Evolutionary conservation across 768 basidiomycete species (phyloP), one percentile per base, ranked within the genome.

Genomic region (Lyophyllum atratum): DNA sequence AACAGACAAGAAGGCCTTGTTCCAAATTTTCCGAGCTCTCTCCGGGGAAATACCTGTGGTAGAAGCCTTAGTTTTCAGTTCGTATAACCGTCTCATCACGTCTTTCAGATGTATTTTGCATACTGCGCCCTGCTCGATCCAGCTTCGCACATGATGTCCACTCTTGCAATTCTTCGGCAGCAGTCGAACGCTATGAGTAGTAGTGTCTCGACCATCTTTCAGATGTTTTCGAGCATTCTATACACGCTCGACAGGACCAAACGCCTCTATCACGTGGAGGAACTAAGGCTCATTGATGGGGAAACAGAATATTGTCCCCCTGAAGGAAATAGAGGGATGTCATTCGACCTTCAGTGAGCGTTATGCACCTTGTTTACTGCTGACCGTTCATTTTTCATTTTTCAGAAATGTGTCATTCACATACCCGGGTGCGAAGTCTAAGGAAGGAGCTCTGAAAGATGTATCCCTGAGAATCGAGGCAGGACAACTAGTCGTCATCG

Each of bases 401-500:
- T 10, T n/a, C 54, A 86, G 85, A 17, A 65, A 84, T 50, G 76
- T 85, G 0, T 73, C 71, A 0, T 87, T 86, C 58, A 66, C 70
- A 15, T 86, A 87, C 59, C 62, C 59, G 12, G 82, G 82, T 0
- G 74, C 72, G 17, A 70, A 69, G 34, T 70, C 74, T 33, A 69
- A 68, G 14, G 70, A 52, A 1, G 70, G 69, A 22, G 76, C 74
- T 11, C 58, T 83, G 9, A 64, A 69, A 17, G 61, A 74, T 40
- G 65, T 84, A 11, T 75, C 77, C 1, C 66, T 84, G 15, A 65
- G 65, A 2, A 77, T 85, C 56, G 68, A 74, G 14, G 64, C 79
- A 0, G 82, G 82, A 1, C 73, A 78, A 24, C 71, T 84, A 9
- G 78, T 82, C n/a, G 77, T 85, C 31, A 68, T 86, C 22, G 84